Conservation (phyloP, 2,329 filamentous ascomycete genomes). For the Claviceps sp. region DNA sequence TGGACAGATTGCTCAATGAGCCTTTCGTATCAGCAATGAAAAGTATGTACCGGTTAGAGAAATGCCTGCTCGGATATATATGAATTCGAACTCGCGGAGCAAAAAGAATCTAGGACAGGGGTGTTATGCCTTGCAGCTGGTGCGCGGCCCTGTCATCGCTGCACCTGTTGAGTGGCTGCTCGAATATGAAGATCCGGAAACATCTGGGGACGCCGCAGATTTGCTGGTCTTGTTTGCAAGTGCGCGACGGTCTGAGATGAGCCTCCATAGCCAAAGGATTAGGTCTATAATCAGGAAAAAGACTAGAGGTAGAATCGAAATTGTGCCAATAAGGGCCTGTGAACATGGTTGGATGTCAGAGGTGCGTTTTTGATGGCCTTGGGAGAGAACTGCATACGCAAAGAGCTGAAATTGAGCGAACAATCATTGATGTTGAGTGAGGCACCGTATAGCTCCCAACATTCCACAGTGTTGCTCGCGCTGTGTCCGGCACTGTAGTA, state of each 20-base stretch:
- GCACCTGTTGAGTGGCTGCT: background rate
- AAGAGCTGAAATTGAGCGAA: slow-evolving; percentile 24
- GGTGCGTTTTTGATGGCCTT: background rate
- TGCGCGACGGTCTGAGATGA: slow-evolving; percentile 14
- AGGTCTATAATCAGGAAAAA: slow-evolving; percentile 38
- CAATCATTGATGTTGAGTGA: slow-evolving; percentile 16
- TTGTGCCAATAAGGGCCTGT: slow-evolving; percentile 30
- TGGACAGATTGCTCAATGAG: slow-evolving; percentile 43
- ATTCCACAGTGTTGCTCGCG: slow-evolving; percentile 13
- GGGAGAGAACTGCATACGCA: slow-evolving; percentile 19
- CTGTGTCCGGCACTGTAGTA: slow-evolving; percentile 14
- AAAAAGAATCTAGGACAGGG: background rate
- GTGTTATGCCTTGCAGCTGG: slow-evolving; percentile 4
- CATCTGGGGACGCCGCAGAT: background rate
- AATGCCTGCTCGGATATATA: background rate
- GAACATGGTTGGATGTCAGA: slow-evolving; percentile 5
- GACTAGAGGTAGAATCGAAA: slow-evolving; percentile 32
- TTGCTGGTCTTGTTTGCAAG: background rate
- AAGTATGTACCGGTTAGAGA: too few relatives aligned
- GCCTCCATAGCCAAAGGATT: slow-evolving; percentile 38
- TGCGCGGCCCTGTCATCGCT: slow-evolving; percentile 2
- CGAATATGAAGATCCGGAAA: background rate
- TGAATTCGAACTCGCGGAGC: background rate
- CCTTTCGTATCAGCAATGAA: too few relatives aligned
- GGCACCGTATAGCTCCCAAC: slow-evolving; percentile 14